Conservation (phyloP, 768 basidiomycete genomes). For the Hericium coralloides region DNA sequence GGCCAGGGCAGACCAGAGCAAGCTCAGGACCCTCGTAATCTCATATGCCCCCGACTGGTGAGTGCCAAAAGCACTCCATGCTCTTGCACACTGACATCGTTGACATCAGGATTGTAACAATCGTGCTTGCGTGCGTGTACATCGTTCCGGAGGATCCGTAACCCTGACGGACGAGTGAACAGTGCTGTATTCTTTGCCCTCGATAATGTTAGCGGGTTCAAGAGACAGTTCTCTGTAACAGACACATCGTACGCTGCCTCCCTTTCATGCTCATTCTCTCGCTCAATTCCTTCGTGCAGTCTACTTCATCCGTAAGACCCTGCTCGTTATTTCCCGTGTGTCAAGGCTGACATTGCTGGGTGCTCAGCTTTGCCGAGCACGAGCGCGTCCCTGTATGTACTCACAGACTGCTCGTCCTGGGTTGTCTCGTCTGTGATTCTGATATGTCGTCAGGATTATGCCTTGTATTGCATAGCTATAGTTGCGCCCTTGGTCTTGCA, state of each 20-base stretch:
- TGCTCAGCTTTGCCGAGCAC: constrained; percentile 51
- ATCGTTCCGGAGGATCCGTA: background rate
- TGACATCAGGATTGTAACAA: constrained; percentile 51
- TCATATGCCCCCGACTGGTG: constrained; percentile 78
- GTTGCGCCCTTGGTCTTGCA: constrained; percentile 66
- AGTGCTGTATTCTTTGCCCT: constrained; percentile 58
- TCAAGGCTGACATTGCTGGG: background rate
- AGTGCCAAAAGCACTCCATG: background rate
- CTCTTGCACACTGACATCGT: too few species aligned
- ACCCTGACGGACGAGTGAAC: background rate
- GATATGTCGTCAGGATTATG: constrained; percentile 11
- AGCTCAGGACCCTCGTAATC: constrained; percentile 31
- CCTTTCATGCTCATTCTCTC: constrained; percentile 11
- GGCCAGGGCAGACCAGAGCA: background rate
- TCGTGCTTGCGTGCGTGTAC: constrained; percentile 50
- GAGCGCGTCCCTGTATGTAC: constrained; percentile 67
- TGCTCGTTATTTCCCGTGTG: background rate
- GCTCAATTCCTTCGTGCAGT: constrained; percentile 10
- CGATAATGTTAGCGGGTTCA: constrained; percentile 60
- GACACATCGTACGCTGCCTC: constrained; percentile 58
- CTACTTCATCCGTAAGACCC: constrained; percentile 30
- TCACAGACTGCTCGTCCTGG: background rate
- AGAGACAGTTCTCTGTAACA: constrained; percentile 66
- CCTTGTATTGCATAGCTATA: constrained; percentile 31
- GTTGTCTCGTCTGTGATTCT: background rate